Percentiles rank a stretch among this genome's conserved stretches.
These are phyloP conservation scores for Aureobasidium uvarum DNA, from an alignment of 2,329 filamentous ascomycete species.

Conservation along the genomic window DNA sequence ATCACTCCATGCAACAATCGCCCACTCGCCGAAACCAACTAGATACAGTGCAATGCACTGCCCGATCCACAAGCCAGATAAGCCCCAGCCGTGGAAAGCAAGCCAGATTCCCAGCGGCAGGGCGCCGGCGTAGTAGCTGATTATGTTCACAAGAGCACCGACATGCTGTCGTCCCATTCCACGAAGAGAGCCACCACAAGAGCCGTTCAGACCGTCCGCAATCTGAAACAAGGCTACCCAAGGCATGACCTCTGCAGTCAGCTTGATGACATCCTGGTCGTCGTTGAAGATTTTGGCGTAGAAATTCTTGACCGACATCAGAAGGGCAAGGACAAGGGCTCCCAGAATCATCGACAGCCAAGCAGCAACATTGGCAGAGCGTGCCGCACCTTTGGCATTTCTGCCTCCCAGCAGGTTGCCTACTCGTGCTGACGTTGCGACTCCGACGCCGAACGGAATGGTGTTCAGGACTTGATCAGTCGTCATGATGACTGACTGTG, in stretches of 20 bases:
- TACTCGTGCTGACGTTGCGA: conserved; percentile 73
- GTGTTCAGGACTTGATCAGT: conserved; percentile 77
- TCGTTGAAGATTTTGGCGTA: conserved; percentile 82
- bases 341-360: conserved; percentile 70
- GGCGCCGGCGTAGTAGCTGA: conserved; percentile 81
- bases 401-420: conserved; percentile 76
- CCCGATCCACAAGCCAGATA: conserved; percentile 71
- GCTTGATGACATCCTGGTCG: conserved; percentile 65
- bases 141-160: conserved; percentile 74
- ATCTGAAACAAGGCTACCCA: conserved; percentile 89
- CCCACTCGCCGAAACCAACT: conserved; percentile 75
- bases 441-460: conserved; percentile 81
- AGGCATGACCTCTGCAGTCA: conserved; percentile 77
- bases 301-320: conserved; percentile 68
- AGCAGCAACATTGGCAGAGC: conserved; percentile 73
- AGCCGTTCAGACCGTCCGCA: conserved; percentile 81
- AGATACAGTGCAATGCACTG: conserved; percentile 67
- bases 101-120: conserved; percentile 79
- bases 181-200: conserved; percentile 74
- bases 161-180: conserved; percentile 87
- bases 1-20: conserved; percentile 71
- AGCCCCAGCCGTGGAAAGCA: conserved; percentile 81
- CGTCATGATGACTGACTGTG: conserved; percentile 88
- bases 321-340: conserved; percentile 60
- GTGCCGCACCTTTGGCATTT: conserved; percentile 62